Evolutionary conservation across 2,329 filamentous ascomycete species (phyloP).

Genomic region (Sphaceloma murrayae): DNA sequence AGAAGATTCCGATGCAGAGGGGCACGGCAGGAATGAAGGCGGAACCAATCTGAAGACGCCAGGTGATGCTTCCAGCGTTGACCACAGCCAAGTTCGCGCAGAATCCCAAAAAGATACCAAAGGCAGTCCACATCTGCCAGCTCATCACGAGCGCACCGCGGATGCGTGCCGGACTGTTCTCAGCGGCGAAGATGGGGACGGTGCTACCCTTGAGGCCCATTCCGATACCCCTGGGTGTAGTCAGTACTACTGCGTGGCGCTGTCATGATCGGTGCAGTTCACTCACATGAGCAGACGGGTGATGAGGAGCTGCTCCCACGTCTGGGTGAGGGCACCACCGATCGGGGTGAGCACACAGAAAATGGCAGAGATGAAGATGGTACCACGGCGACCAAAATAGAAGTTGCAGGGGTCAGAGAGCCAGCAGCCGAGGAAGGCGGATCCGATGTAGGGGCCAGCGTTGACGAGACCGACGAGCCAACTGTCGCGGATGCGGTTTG

Average conservation of each 20-base stretch:
- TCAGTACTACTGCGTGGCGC: not conserved
- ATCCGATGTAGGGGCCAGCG: constrained; percentile 42
- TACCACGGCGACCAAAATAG: constrained; percentile 27
- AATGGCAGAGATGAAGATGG: constrained; percentile 30
- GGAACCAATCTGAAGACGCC: constrained; percentile 40
- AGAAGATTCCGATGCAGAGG: constrained; percentile 35
- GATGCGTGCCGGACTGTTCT: constrained; percentile 18
- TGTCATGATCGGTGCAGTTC: not conserved
- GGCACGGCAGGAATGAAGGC: constrained; percentile 41
- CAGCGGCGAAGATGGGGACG: constrained; percentile 18
- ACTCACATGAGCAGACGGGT: constrained; percentile 17
- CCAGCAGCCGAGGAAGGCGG: constrained; percentile 17
- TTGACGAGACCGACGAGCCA: constrained; percentile 62
- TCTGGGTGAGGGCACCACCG: constrained; percentile 16
- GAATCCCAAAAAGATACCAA: constrained; percentile 37
- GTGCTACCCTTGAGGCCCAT: constrained; percentile 19
- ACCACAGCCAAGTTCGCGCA: constrained; percentile 36
- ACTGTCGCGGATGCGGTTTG: constrained; percentile 37
- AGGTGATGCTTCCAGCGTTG: constrained; percentile 31
- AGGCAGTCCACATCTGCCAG: constrained; percentile 27
- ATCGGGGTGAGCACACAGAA: constrained; percentile 17
- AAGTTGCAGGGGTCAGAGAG: constrained; percentile 25
- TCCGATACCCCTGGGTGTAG: constrained; percentile 16
- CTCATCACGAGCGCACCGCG: constrained; percentile 26
- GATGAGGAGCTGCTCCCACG: constrained; percentile 18